phyloP scores from a whole-genome alignment of 768 basidiomycete species.

The Gymnopilus dilepis region DNA sequence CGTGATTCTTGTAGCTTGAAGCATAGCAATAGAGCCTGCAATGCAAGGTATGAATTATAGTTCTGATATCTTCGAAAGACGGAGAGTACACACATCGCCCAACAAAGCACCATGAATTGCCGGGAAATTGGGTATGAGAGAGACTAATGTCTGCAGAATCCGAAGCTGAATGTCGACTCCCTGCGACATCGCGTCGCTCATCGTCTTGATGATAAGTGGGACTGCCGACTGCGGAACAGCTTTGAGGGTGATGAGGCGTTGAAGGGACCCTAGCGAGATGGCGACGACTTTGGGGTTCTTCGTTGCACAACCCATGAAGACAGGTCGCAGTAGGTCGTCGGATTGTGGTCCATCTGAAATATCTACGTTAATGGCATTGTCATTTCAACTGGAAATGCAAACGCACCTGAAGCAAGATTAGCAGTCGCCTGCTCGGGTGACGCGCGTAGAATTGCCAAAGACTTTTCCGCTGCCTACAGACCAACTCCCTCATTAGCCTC shows the following conservation, averaged over 20 bases:
- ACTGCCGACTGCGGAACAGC: constrained; percentile 84
- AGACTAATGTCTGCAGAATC: constrained; percentile 90
- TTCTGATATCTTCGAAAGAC: neutral
- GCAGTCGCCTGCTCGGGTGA: constrained; percentile 81
- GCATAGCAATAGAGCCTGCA: constrained; percentile 86
- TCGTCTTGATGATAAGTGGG: constrained; percentile 78
- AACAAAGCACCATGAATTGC: constrained; percentile 80
- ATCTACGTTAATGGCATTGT: neutral
- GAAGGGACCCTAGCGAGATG: constrained; percentile 88
- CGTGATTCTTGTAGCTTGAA: constrained; percentile 96
- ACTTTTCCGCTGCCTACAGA: constrained; percentile 82
- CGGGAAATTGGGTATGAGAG: constrained; percentile 87
- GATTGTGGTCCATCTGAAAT: constrained; percentile 75
- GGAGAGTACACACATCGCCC: constrained; percentile 67
- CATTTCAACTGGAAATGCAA: constrained; percentile 2
- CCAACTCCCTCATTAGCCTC: constrained; percentile 24
- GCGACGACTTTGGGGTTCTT: constrained; percentile 94
- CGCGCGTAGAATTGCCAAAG: constrained; percentile 77
- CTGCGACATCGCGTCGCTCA: constrained; percentile 88
- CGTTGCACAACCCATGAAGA: constrained; percentile 94
- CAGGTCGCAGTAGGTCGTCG: constrained; percentile 80
- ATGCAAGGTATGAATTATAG: neutral
- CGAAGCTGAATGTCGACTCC: constrained; percentile 97
- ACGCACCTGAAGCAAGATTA: constrained; percentile 74
- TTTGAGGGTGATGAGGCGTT: constrained; percentile 86